phyloP scores from a whole-genome alignment of 768 basidiomycete species.

The Macrolepiota albuminosa region DNA sequence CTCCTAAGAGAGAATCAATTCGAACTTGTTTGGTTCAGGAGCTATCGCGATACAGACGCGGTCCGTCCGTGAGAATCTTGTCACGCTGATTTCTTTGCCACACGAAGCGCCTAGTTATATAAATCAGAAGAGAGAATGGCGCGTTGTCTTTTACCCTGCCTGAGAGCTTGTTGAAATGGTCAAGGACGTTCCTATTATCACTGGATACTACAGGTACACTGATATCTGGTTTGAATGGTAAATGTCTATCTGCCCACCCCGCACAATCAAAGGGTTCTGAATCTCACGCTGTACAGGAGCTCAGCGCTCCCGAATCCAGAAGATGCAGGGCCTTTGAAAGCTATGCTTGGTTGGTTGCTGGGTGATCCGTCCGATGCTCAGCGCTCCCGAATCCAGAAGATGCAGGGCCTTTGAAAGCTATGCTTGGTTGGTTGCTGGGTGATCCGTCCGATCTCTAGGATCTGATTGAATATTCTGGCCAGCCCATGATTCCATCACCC shows the following conservation, averaged over 20 bases:
- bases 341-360: constrained; percentile 44
- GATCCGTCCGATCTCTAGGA: neutral
- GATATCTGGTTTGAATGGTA: constrained; percentile 85
- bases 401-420: constrained; percentile 58
- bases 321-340: constrained; percentile 62
- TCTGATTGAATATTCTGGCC: neutral
- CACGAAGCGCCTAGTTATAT: neutral
- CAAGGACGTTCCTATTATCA: constrained; percentile 39
- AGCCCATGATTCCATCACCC: constrained; percentile 65
- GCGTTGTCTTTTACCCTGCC: constrained; percentile 7
- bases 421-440: constrained; percentile 38
- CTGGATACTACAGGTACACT: constrained; percentile 79
- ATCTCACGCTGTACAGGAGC: constrained; percentile 41
- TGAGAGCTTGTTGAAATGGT: constrained; percentile 17
- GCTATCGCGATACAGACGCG: constrained; percentile 9
- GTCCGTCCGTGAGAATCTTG: constrained; percentile 9
- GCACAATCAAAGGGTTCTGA: neutral
- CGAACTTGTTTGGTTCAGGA: constrained; percentile 23
- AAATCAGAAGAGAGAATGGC: neutral
- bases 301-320: constrained; percentile 51
- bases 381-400: constrained; percentile 57
- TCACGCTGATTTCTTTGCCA: constrained; percentile 3
- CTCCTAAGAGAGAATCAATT: neutral
- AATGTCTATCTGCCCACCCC: constrained; percentile 4
- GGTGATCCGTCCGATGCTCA: constrained; percentile 18